Evolutionary conservation across 2,329 filamentous ascomycete genomes (phyloP), one percentile per base, ranked within the genome.

Genomic region (Amauroascus niger): DNA sequence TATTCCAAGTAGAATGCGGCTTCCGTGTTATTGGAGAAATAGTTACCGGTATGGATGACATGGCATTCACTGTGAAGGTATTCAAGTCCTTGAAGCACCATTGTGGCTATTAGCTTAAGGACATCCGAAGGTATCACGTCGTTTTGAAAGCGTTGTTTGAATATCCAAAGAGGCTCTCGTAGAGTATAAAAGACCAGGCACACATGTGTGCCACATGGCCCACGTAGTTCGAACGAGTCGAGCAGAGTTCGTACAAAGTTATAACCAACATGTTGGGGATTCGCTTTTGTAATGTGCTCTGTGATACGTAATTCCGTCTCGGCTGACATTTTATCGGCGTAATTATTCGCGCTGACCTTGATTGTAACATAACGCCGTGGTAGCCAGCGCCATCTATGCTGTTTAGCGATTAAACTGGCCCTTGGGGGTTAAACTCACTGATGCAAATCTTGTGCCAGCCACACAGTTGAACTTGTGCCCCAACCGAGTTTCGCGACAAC

Each of bases 51-150:
- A 59, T 74, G 71, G 32, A 74, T 68, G 22, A 74, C 56, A 52
- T 64, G 65, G 53, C 70, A 73, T 50, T 72, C 65, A 1, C 68
- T 60, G 58, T 75, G 71, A 14, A 75, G 63, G 59, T 72, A 74
- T 49, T 73, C 67, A 2, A 75, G 67, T 14, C 62, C 68, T 47
- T 68, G 58, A 4, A 74, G 65, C 8, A 74, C 63, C 46, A 65
- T 62, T 45, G 65, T 63, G 22, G 71, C 46, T n/a, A 67, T 55
- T 32, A 64, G 57, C 54, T 68, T 70, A 13, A 70, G 58, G 18
- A 67, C 56, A 44, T 60, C 59, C 13, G 60, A 56, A 8, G 62
- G 65, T 14, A 71, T 64, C n/a, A 60, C 59, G 18, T 53, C 45
- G 6, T 54, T 59, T 5, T 54, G 47, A 16, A 58, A 68, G 53